Evolutionary conservation across 2,329 filamentous ascomycete genomes (phyloP).

Genomic region (Ophiocordyceps robertsii): DNA sequence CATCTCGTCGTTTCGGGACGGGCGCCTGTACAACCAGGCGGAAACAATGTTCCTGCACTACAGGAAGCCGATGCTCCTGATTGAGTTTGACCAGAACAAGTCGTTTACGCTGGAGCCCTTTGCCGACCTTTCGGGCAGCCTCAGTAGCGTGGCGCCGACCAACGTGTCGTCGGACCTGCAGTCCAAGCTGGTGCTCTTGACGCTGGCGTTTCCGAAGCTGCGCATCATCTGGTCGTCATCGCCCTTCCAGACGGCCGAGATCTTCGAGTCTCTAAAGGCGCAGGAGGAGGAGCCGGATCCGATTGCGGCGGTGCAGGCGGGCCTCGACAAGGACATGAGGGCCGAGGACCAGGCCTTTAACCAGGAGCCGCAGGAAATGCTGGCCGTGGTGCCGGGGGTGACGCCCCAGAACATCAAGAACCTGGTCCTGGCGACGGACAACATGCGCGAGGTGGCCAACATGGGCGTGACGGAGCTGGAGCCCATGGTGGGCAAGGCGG

Average conservation of each 20-base stretch:
- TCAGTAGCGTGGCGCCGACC: conserved; percentile 48
- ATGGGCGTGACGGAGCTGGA: conserved; percentile 63
- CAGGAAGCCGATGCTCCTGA: conserved; percentile 76
- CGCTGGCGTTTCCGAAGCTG: conserved; percentile 77
- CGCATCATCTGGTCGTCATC: conserved; percentile 89
- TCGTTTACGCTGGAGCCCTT: conserved; percentile 86
- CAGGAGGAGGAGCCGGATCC: conserved; percentile 85
- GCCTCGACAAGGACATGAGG: conserved; percentile 44
- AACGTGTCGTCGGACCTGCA: conserved; percentile 61
- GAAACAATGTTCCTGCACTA: conserved; percentile 95
- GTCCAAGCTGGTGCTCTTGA: conserved; percentile 81
- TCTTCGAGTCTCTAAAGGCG: conserved; percentile 87
- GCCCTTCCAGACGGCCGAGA: conserved; percentile 93
- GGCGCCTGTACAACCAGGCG: conserved; percentile 79
- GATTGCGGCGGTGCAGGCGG: conserved; percentile 69
- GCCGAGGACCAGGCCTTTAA: conserved; percentile 64
- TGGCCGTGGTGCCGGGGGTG: conserved; percentile 72
- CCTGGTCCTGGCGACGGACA: conserved; percentile 60
- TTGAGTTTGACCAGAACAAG: conserved; percentile 96
- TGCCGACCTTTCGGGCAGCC: conserved; percentile 49
- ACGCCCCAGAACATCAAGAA: conserved; percentile 64
- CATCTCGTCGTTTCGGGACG: conserved; percentile 83
- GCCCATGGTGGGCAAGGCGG: conserved; percentile 62
- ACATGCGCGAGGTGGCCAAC: conserved; percentile 72
- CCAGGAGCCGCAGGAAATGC: conserved; percentile 79